Evolutionary conservation across 1,284 basidiomycete genomes (phyloP), one percentile per base, ranked within the genome.

Genomic region (Sporisorium sorghi): DNA sequence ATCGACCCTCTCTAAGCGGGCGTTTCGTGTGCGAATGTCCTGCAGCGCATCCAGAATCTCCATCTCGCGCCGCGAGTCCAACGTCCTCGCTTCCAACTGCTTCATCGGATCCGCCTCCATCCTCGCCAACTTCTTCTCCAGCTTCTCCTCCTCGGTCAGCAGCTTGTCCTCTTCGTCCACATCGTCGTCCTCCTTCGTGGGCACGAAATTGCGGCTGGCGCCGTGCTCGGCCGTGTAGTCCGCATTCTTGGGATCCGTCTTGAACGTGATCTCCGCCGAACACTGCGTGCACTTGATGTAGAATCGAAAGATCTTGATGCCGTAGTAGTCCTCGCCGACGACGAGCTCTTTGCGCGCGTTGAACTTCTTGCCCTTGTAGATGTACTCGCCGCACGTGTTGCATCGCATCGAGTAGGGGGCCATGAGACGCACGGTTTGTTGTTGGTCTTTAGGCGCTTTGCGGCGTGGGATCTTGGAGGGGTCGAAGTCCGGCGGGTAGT

Each of bases 301-400:
- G 68, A 84, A 84, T 3, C 83, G 76, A 60, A 84, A 93, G 69
- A 95, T 96, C 85, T 97, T 97, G 88, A 99, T 97, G 14, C 95
- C 95, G 87, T 93, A 94, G 84, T 99, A 99, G 78, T 96, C 93
- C 85, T 99, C 94, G 1, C 93, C 94, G 8, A 93, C 90, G 15
- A 97, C 97, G 0, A 94, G 97, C 87, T 99, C 97, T 85, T 99
- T 99, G 53, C 96, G 89, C 2, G 97, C 97, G 79, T 99, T 99
- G 88, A 99, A 99, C 86, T 99, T 99, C 87, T 98, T 98, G 47
- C 96, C 97, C 85, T 97, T 88, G 81, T 88, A 88, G 48, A 98
- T 92, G 85, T 97, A 99, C 86, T 99, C 97, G 60, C 95, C 96
- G 81, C 96, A 99, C 12, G 92, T 92, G 82, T 84, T 85, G 80